Conservation (phyloP, 768 basidiomycete species). For the Psilocybe cubensis region DNA sequence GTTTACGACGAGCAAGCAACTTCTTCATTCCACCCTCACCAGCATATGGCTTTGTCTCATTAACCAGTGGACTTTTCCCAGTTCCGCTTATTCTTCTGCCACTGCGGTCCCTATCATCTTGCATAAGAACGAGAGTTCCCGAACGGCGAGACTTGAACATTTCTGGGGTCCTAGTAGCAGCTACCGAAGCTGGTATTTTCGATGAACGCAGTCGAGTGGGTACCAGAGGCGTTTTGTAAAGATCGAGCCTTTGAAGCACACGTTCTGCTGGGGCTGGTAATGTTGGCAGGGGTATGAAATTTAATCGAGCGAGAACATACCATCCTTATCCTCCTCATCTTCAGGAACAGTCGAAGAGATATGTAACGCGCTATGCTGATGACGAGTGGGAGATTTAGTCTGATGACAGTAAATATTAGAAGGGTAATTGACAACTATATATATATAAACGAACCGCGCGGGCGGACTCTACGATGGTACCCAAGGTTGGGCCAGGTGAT, state of each 20-base stretch:
- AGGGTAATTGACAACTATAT: conserved; percentile 2
- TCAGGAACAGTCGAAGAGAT: conserved; percentile 43
- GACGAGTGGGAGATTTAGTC: conserved; percentile 53
- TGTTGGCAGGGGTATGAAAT: conserved; percentile 8
- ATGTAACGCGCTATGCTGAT: conserved; percentile 56
- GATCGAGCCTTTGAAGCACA: conserved; percentile 71
- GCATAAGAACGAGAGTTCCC: conserved; percentile 57
- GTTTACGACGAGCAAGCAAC: conserved; percentile 62
- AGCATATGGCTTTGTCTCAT: conserved; percentile 75
- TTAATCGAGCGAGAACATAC: conserved; percentile 24
- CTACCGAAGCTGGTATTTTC: conserved; percentile 32
- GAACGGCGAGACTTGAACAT: conserved; percentile 61
- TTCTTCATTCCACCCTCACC: conserved; percentile 83
- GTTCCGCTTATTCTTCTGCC: conserved; percentile 41
- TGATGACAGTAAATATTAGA: conserved; percentile 25
- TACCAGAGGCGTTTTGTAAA: conserved; percentile 79
- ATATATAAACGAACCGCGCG: conserved; percentile 48
- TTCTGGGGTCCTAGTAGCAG: conserved; percentile 51
- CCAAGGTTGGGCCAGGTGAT: conserved; percentile 51
- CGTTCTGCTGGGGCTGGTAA: conserved; percentile 59
- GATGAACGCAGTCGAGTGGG: conserved; percentile 59
- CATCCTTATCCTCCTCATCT: conserved; percentile 25
- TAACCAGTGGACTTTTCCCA: conserved; percentile 45
- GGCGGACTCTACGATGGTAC: conserved; percentile 59
- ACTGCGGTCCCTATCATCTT: conserved; percentile 58